These are phyloP conservation scores for Eutrema salsugineum DNA, from an alignment of 441 rosid genomes.

Conservation along the genomic window DNA sequence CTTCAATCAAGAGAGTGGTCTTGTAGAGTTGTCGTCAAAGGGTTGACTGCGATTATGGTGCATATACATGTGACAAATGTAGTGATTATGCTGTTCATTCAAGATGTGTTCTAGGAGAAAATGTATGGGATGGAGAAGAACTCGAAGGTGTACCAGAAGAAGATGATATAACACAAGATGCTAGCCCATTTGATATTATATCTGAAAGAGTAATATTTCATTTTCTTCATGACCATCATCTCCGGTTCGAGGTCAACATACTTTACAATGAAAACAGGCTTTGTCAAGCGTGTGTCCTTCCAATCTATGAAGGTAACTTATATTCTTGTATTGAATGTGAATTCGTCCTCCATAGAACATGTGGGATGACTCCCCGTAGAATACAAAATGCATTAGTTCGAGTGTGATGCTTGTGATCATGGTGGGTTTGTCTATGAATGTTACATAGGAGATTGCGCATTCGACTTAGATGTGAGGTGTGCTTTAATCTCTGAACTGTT, in stretches of 20 bases:
- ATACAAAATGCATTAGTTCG: background rate
- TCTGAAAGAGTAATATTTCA: constrained; percentile 11
- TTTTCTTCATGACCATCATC: constrained; percentile 11
- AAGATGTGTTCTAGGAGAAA: constrained; percentile 1
- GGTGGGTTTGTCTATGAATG: constrained; percentile 8
- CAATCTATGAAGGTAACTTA: background rate
- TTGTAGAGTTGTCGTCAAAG: background rate
- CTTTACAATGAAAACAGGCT: background rate
- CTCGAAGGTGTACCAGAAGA: background rate
- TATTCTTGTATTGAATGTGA: constrained; percentile 6
- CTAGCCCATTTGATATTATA: background rate
- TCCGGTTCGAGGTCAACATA: background rate
- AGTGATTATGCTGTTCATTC: constrained; percentile 3
- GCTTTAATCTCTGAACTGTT: background rate
- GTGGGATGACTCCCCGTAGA: background rate
- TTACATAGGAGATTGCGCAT: background rate
- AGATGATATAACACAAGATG: background rate
- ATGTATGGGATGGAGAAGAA: constrained; percentile 12
- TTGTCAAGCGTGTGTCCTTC: background rate
- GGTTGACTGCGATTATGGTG: background rate
- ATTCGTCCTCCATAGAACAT: constrained; percentile 19
- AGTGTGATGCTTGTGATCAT: background rate
- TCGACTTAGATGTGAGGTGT: background rate
- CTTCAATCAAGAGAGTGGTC: background rate
- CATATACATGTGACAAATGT: background rate